Evolutionary conservation across 805 yeast species (phyloP), one percentile per base, ranked within the genome.

Genomic region (Priceomyces medius): DNA sequence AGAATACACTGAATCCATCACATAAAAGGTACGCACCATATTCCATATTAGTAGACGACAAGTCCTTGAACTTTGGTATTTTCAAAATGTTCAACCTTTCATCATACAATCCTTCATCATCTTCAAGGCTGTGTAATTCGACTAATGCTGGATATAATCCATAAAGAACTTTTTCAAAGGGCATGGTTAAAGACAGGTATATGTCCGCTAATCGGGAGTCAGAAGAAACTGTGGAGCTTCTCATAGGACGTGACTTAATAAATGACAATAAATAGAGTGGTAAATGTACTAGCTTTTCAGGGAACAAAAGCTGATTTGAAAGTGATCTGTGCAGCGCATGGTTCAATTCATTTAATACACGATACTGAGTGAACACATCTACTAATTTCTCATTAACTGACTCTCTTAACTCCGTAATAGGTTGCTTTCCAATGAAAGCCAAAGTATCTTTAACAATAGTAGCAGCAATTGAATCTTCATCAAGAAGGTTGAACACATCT

Each of bases 1-100:
- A 66, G 38, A 70, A 71, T 3, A 81, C 68, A 10, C 64, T 54
- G 17, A 66, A 68, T 14, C 95, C 91, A 53, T 87, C 79, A 66
- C 85, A 89, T 16, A 85, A 62, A 35, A 93, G 57, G 60, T 85
- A 88, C 7, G 86, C 89, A 6, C 96, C 95, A 32, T 88, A 88
- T 40, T 75, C 69, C 44, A 80, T 65, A 40, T 77, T 54, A 31
- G 60, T 54, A 33, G 65, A 41, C 12, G 68, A 55, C 47, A 77
- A 77, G 26, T 73, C 76, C 23, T 67, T 62, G 50, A 64, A 74
- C 48, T 47, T 64, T 2, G 84, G 95, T 48, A 73, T 53, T n/a
- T 52, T 61, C 58, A 79, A 76, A 45, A 61, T 40, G 57, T 75
- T 49, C 52, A 68, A 63, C 35, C 63, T 63, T 48, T 76, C 77